Base-by-base conservation (phyloP, 805 yeast species). In the Tanozyma kutaoensis region DNA sequence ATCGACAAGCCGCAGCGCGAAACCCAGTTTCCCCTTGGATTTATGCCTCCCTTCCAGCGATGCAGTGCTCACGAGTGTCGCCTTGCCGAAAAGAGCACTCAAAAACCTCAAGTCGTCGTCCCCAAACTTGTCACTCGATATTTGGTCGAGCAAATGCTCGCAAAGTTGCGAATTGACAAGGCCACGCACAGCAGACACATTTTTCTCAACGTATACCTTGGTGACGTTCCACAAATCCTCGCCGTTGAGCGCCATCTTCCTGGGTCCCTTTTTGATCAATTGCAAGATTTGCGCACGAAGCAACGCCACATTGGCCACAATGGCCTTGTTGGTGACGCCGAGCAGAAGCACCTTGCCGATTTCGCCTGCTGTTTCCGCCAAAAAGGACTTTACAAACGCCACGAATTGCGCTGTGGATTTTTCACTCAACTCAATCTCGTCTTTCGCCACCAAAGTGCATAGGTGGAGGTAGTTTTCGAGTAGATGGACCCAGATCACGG, bases 401-500 rank as follows among this genome's bases (percentile, higher is more conserved):
- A 66, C 62, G 12, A 78, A 45, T 35, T 73, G 80, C 34, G 72
- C 79, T 31, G 63, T 62, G 1, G 78, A 66, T 29, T 66, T 62
- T 7, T 62, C 57, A n/a, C 64, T 54, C 8, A 78, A 46, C 23
- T 52, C 10, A 8, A 38, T 48, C 8, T 60, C 38, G 20, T 54
- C 53, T 5, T n/a, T n/a, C n/a, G n/a, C n/a, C n/a, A n/a, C n/a
- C n/a, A n/a, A n/a, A n/a, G n/a, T n/a, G n/a, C n/a, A 63, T 13
- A 71, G 53, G 12, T 43, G 46, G 29, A 77, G 69, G 46, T 76
- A 79, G 3, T 69, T 68, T 37, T 76, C 81, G 12, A 79, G 48
- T 13, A 76, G 50, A 45, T 77, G 84, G 4, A 68, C 76, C 85
- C 88, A 79, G 7, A 79, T 79, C 14, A 79, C 85, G 0, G 93